Evolutionary conservation across 768 basidiomycete genomes (phyloP).

Genomic region (Lactifluus piperatus): DNA sequence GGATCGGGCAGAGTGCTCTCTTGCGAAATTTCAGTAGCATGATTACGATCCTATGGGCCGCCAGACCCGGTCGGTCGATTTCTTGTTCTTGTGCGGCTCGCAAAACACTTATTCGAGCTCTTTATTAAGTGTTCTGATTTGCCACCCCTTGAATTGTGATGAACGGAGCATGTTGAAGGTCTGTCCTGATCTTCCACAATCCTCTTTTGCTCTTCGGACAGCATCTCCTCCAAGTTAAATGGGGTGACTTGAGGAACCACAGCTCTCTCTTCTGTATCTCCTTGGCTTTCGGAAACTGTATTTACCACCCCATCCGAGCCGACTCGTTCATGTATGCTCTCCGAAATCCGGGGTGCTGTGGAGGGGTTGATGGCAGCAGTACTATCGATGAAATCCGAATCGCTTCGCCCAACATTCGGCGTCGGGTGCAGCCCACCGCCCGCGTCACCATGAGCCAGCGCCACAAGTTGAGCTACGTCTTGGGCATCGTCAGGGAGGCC

Average conservation of each 20-base stretch:
- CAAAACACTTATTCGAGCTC: not conserved
- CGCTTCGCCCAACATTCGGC: not conserved
- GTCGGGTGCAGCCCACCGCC: not conserved
- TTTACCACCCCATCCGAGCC: not conserved
- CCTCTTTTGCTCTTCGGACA: constrained; percentile 1
- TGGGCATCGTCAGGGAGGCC: constrained; percentile 23
- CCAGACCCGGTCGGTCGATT: not conserved
- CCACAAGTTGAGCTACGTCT: constrained; percentile 4
- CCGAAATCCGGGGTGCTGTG: not conserved
- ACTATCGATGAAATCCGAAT: not conserved
- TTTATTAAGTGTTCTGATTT: not conserved
- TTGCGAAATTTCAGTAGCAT: not conserved
- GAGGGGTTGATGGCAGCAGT: not conserved
- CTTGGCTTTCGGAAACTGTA: not conserved
- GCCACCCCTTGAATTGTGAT: not conserved
- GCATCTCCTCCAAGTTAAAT: constrained; percentile 2
- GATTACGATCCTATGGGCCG: not conserved
- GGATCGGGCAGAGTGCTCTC: no score
- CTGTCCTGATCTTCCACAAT: not conserved
- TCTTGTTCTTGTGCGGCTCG: not conserved
- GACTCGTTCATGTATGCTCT: not conserved
- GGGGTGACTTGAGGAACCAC: not conserved
- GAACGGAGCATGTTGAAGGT: not conserved
- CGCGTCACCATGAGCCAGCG: not conserved
- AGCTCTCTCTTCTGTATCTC: not conserved